Evolutionary conservation across 1,284 basidiomycete genomes (phyloP).

Genomic region (Pseudozyma tsukubaensis): DNA sequence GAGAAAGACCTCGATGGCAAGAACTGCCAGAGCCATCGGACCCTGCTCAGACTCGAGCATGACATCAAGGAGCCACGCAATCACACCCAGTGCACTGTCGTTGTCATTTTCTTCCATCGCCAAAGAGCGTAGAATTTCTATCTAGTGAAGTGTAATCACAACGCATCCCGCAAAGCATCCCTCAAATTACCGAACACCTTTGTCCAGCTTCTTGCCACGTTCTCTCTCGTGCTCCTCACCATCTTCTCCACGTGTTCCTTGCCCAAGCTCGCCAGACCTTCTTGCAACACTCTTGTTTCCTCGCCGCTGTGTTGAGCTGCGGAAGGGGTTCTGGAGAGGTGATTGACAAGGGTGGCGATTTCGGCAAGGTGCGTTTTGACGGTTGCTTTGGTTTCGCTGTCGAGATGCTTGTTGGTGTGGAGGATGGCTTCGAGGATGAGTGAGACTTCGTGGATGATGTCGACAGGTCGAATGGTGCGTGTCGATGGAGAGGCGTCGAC

Average conservation of each 20-base stretch:
- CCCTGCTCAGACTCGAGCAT: no score
- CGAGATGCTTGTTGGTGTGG: slow-evolving; percentile 3
- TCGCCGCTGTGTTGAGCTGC: background rate
- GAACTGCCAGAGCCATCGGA: no score
- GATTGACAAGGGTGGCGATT: slow-evolving; percentile 35
- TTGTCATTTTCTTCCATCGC: no score
- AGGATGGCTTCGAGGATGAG: slow-evolving; percentile 28
- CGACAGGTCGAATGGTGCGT: slow-evolving; percentile 21
- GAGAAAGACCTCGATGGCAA: no score
- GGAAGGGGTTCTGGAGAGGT: slow-evolving; percentile 16
- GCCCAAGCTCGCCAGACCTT: slow-evolving; percentile 21
- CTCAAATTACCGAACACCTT: slow-evolving; percentile 30
- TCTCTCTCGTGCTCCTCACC: slow-evolving; percentile 14
- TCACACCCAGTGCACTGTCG: no score
- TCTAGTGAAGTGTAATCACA: slow-evolving; percentile 3
- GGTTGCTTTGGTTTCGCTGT: slow-evolving; percentile 7
- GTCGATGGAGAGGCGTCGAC: background rate
- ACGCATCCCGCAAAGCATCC: slow-evolving; percentile 36
- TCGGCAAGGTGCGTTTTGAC: slow-evolving; percentile 36
- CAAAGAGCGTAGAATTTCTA: no score
- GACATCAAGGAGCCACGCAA: no score
- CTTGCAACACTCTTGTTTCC: slow-evolving; percentile 12
- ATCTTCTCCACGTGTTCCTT: slow-evolving; percentile 24
- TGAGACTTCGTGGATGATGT: slow-evolving; percentile 21
- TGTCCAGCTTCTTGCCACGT: slow-evolving; percentile 20